phyloP scores from a whole-genome alignment of 1,284 basidiomycete genomes.

The Mixia osmundae region DNA sequence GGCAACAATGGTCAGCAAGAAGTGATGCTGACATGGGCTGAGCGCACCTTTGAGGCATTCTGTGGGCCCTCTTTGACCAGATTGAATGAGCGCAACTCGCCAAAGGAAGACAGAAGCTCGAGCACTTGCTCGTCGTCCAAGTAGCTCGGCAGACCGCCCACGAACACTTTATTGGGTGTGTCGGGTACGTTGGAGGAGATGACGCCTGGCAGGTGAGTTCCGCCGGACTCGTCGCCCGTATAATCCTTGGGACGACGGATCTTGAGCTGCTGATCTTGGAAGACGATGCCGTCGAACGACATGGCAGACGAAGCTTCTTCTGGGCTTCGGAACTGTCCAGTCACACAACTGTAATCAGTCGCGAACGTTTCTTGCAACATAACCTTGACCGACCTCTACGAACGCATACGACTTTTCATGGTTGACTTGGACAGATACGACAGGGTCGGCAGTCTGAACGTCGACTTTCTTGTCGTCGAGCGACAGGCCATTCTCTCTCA shows the following conservation, averaged over 20 bases:
- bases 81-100: conserved; percentile 91
- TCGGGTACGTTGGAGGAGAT: conserved; percentile 94
- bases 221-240: conserved; percentile 30
- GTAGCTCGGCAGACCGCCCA: conserved; percentile 85
- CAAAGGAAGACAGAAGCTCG: conserved; percentile 90
- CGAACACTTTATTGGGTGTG: conserved; percentile 91
- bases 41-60: conserved; percentile 56
- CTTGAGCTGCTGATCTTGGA: conserved; percentile 72
- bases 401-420: conserved; percentile 97
- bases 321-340: conserved; percentile 65
- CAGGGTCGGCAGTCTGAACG: conserved; percentile 61
- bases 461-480: conserved; percentile 36
- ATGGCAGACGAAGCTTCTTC: conserved; percentile 91
- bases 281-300: conserved; percentile 90
- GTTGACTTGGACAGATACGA: conserved; percentile 79
- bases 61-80: conserved; percentile 81
- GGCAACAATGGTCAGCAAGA: not conserved
- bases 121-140: conserved; percentile 93
- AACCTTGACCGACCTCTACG: conserved; percentile 42
- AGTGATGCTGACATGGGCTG: not conserved
- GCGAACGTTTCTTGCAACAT: not conserved
- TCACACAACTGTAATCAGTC: not conserved
- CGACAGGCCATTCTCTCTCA: conserved; percentile 39
- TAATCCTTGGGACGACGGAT: conserved; percentile 95
- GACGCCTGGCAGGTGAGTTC: conserved; percentile 57